Conservation (phyloP, 2,329 filamentous ascomycete species). For the Ophiosphaerella korrae region DNA sequence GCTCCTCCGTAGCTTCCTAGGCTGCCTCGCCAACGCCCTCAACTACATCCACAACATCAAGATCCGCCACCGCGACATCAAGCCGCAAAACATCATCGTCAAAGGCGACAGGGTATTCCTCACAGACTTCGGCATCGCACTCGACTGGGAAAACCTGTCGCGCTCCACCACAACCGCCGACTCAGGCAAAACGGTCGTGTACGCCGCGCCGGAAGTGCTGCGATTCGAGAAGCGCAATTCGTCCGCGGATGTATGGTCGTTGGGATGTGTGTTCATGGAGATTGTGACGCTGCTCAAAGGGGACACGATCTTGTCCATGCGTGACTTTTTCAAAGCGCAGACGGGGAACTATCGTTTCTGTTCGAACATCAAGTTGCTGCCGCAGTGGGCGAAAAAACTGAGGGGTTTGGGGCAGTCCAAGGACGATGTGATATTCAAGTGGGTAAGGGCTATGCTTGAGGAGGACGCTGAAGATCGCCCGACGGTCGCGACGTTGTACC, state of each 20-base stretch:
- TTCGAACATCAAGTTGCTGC: constrained; percentile 1
- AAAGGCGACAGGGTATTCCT: constrained; percentile 15
- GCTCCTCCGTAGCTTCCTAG: constrained; percentile 14
- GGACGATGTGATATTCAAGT: constrained; percentile 6
- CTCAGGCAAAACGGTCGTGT: constrained; percentile 12
- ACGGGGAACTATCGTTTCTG: constrained; percentile 9
- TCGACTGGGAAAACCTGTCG: constrained; percentile 13
- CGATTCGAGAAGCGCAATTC: constrained; percentile 5
- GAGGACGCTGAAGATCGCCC: constrained; percentile 2
- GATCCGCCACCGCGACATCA: constrained; percentile 22
- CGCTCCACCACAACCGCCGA: constrained; percentile 21
- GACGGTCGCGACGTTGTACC: constrained; percentile 5
- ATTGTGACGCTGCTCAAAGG: constrained; percentile 2
- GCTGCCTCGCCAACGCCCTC: constrained; percentile 13
- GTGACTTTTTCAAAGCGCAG: constrained; percentile 2
- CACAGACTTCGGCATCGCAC: constrained; percentile 20
- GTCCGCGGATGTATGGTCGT: constrained; percentile 9
- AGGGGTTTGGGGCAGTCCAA: background rate
- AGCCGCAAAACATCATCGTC: constrained; percentile 18
- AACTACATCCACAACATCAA: constrained; percentile 13
- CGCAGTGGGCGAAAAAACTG: background rate
- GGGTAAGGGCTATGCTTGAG: constrained; percentile 7
- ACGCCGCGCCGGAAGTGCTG: constrained; percentile 11
- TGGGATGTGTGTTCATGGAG: constrained; percentile 14
- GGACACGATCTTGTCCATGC: constrained; percentile 1